phyloP scores from a whole-genome alignment of 257 asterid species.

The Ehretia macrophylla region DNA sequence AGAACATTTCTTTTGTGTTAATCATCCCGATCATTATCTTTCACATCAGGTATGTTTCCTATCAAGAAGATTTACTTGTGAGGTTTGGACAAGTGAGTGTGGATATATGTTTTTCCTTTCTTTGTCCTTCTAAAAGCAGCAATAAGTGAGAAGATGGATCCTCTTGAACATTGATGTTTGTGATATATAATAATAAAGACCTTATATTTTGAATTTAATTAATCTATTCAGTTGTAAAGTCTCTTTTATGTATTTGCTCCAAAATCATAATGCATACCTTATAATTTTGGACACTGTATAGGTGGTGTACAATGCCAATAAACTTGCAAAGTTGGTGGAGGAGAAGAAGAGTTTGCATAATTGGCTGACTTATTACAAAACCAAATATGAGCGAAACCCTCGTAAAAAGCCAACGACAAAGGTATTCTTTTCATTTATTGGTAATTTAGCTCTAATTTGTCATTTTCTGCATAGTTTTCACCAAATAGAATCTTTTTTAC shows the following conservation, averaged over 20 bases:
- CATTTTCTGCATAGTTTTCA: neutral
- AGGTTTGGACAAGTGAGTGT: too few species aligned
- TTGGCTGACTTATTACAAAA: constrained; percentile 78
- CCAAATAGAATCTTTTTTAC: neutral
- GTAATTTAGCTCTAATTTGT: neutral
- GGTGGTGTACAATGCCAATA: constrained; percentile 69
- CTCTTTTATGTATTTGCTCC: neutral
- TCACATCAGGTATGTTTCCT: constrained; percentile 51
- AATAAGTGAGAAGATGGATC: too few species aligned
- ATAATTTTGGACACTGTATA: constrained; percentile 18
- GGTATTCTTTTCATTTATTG: constrained; percentile 38
- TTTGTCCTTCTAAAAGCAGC: too few species aligned
- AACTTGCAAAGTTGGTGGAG: constrained; percentile 59
- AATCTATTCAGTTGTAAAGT: too few species aligned
- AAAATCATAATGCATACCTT: neutral
- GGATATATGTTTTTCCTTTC: too few species aligned
- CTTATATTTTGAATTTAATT: too few species aligned
- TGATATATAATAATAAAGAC: neutral
- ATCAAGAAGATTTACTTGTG: neutral
- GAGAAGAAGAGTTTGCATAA: constrained; percentile 52
- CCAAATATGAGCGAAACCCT: constrained; percentile 63
- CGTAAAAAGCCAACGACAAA: constrained; percentile 49
- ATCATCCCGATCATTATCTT: constrained; percentile 82
- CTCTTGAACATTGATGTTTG: too few species aligned
- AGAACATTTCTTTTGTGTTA: constrained; percentile 92